Evolutionary conservation across 768 basidiomycete species (phyloP), one percentile per base, ranked within the genome.

Genomic region (Nidularia pulvinata): DNA sequence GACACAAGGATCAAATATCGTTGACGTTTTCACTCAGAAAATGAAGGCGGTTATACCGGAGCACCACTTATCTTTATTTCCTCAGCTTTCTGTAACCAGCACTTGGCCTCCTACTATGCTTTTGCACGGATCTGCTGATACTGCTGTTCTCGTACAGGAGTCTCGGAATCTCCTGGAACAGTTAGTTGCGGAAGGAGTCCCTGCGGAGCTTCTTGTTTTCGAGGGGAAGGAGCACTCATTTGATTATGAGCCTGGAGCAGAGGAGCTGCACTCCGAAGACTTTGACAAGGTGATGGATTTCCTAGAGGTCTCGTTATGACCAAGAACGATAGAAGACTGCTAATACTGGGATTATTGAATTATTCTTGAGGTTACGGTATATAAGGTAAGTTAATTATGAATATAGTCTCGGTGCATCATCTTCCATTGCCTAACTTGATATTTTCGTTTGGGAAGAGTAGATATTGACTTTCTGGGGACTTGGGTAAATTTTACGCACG

Each of bases 211-310:
- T 4, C 56, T 68, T 16, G 66, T 74, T 13, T 61, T 79, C 14
- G 69, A 75, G 4, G 79, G 71, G 7, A 63, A 67, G 55, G 80
- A 84, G 49, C 85, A 86, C 59, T 77, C 78, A 0, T 86, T 85
- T 55, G 85, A 86, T 60, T 82, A 79, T 57, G 72, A 65, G 33
- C 63, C 69, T 13, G 63, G 62, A 19, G 80, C 78, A 5, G 81
- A 82, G 55, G 70, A 7, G 35, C 10, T 14, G n/a, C 39, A 39
- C 35, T 33, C 36, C 13, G 30, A 52, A 19, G 60, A 60, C 25
- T 78, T 75, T 61, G 74, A 77, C 57, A 56, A 55, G 30, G 68
- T 73, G 16, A 62, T 59, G n/a, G 61, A 58, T n/a, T 83, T 68
- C 68, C 70, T 73, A 65, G 46, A 35, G 39, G 54, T 30, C 25